Base-by-base conservation (phyloP, 306 rosid genomes). In the Myrica gale region DNA sequence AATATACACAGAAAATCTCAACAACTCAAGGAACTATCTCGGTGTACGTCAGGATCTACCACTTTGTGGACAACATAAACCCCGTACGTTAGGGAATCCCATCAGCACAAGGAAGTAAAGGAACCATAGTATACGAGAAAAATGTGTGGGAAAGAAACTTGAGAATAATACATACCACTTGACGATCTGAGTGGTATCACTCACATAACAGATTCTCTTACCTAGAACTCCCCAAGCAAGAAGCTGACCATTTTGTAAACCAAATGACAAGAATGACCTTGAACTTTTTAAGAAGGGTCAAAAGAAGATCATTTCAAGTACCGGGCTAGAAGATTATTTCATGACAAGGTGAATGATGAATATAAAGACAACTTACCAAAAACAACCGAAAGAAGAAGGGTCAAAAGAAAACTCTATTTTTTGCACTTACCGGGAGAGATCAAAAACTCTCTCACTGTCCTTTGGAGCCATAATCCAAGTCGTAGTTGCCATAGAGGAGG, bases 361-460 rank as follows among this genome's bases (percentile, higher is more conserved):
- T 6, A 9, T 7, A 39, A n/a, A n/a, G n/a, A 26, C 42, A 8
- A 42, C 47, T 6, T 9, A 9, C 23, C 26, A 2, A 17, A 42
- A 26, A 26, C 32, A 26, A 26, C 1, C 17, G 54, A 32, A 8
- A 78, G 32, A 42, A 46, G 48, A 41, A 26, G 32, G 32, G 32
- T 26, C 32, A 26, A 26, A 26, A 26, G 55, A 19, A 73, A 42
- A 42, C 0, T 46, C n/a, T n/a, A 45, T 48, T 16, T 16, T 3
- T 4, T 45, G 79, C 17, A 89, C 97, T 89, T 79, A 93, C 98
- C 89, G 93, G 45, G 88, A 92, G 0, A 93, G 88, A 72, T 91
- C 85, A 81, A 93, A 75, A 0, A 88, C 43, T 57, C 60, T 88
- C 2, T 87, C 89, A 44, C 57, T 73, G 8, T n/a, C 80, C 26